Evolutionary conservation across 345 rosid species (phyloP).

Genomic region (Populus davidiana): DNA sequence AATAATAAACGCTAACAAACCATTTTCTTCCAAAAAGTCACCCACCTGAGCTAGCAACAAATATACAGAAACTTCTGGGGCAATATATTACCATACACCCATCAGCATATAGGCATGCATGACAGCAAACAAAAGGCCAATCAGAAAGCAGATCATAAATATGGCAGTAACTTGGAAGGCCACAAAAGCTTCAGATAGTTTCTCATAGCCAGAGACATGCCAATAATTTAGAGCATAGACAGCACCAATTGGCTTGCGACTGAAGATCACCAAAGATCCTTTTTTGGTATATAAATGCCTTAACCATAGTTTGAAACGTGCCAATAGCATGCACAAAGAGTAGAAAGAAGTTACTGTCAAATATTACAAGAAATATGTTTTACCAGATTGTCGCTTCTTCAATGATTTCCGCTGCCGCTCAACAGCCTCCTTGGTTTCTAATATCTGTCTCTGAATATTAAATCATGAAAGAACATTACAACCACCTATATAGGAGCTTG

Average conservation of each 20-base stretch:
- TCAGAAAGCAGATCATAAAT: neutral
- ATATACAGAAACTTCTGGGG: neutral
- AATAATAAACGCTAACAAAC: no score
- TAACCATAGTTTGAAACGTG: neutral
- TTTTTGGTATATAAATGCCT: neutral
- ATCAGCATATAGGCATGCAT: neutral
- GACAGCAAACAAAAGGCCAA: neutral
- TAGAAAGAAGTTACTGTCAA: neutral
- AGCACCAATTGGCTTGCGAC: neutral
- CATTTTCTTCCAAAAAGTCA: neutral
- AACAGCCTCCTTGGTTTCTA: slow-evolving; percentile 91
- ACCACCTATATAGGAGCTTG: neutral
- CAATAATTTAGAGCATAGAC: neutral
- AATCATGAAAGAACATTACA: neutral
- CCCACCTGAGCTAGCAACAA: neutral
- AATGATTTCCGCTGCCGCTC: slow-evolving; percentile 89
- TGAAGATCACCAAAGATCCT: neutral
- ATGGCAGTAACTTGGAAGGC: neutral
- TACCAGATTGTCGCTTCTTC: slow-evolving; percentile 90
- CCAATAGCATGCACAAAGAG: neutral
- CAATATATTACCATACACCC: neutral
- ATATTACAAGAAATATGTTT: slow-evolving; percentile 5
- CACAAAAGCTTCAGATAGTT: neutral
- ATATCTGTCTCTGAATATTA: slow-evolving; percentile 59
- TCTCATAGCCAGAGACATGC: neutral